Base-by-base conservation (phyloP, 371 early-diverging fungal species). In the Mucor saturninus region DNA sequence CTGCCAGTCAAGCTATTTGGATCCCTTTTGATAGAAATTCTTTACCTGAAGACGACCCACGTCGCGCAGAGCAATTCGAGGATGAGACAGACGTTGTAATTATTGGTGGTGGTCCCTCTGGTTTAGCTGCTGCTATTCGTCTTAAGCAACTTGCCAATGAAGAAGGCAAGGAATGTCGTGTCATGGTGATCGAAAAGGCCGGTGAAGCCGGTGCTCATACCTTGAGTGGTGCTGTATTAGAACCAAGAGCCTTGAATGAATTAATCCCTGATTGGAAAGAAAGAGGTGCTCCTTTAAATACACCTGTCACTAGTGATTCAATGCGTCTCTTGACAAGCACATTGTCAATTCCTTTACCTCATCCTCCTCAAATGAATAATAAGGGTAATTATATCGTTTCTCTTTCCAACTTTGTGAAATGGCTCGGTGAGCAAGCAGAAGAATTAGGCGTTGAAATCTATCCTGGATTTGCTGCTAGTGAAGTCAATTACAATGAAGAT, bases 231-330 rank as follows among this genome's bases (percentile, higher is more conserved):
- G 96, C 96, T 32, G 98, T 98, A 35, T 69, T 98, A 38, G 99
- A 98, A 68, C 91, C 97, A 1, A 85, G 93, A 15, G 95, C 99
- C 0, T 73, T 98, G 66, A 80, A 96, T 62, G 98, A 98, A 76
- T 83, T 98, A 63, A 91, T 98, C 45, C 99, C 99, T 21, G 94
- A 98, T 73, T 98, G 98, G 98, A 94, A 94, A 76, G 97, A 95
- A 62, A 90, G 83, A 65, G 96, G 95, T 9, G 94, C 95, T 0
- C 99, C 99, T 14, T 79, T 98, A 39, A 89, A 92, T 76, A 90
- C 90, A 58, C 96, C 95, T 5, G 99, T 93, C 4, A 73, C 84
- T 5, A 80, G 88, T 32, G 99, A 98, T 77, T 79, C 88, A 2
- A 94, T 98, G 93, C 83, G 84, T 59, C 87, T 92, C 56, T 73